These are phyloP conservation scores for Podila epicladia DNA, from an alignment of 192 early-diverging fungal species.

Conservation along the genomic window DNA sequence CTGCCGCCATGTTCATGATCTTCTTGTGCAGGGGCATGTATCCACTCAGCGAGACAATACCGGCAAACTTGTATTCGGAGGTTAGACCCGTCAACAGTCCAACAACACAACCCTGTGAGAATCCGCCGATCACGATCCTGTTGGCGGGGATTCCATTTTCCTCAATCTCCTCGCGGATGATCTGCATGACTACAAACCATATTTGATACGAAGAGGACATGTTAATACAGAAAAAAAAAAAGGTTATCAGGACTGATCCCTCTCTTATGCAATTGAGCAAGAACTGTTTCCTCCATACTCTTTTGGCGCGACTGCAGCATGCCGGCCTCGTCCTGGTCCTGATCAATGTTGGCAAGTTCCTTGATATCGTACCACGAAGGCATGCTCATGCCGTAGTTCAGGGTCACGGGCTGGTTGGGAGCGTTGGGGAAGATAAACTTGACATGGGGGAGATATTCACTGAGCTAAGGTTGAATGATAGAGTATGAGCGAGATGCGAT, in stretches of 20 bases:
- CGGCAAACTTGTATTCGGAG: constrained; percentile 63
- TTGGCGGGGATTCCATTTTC: constrained; percentile 74
- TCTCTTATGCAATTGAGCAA: no score
- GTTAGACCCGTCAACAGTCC: constrained; percentile 76
- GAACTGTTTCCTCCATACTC: constrained; percentile 5
- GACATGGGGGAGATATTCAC: constrained; percentile 73
- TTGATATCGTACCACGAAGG: constrained; percentile 92
- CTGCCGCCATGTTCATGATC: constrained; percentile 60
- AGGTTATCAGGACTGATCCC: no score
- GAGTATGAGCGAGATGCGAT: no score
- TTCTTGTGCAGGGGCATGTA: constrained; percentile 75
- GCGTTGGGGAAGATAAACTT: constrained; percentile 95
- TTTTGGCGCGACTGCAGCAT: constrained; percentile 59
- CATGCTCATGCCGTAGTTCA: constrained; percentile 85
- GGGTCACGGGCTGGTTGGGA: constrained; percentile 69
- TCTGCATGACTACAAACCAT: constrained; percentile 14
- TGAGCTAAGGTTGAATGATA: constrained; percentile 50
- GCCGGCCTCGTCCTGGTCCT: constrained; percentile 76
- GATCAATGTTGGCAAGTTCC: constrained; percentile 42
- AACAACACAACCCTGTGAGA: constrained; percentile 92
- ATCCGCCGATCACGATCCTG: constrained; percentile 93
- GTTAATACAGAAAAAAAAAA: no score
- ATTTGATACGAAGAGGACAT: constrained; percentile 45
- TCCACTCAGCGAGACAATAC: constrained; percentile 68
- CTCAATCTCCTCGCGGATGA: constrained; percentile 79